Evolutionary conservation across 768 basidiomycete genomes (phyloP).

Genomic region (Rhizopogon vulgaris): DNA sequence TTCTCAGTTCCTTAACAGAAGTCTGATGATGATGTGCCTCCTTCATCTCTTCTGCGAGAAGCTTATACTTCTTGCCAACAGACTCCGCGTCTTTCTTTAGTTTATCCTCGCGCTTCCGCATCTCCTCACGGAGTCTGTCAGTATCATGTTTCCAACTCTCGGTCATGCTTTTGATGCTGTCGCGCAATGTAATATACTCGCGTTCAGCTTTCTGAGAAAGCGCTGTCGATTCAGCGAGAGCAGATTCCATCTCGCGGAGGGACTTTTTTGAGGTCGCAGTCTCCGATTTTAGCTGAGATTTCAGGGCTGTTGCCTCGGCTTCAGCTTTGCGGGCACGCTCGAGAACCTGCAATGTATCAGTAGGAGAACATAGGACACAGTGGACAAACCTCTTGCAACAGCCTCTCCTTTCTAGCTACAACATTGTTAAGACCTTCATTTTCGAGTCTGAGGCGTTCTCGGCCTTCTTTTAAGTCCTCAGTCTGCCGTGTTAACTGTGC

Average conservation of each 20-base stretch:
- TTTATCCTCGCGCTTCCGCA: slow-evolving; percentile 67
- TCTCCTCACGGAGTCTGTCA: slow-evolving; percentile 65
- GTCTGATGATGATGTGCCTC: slow-evolving; percentile 38
- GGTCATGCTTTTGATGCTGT: slow-evolving; percentile 66
- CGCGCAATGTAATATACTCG: slow-evolving; percentile 75
- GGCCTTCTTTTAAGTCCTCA: slow-evolving; percentile 83
- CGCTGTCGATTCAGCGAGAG: slow-evolving; percentile 68
- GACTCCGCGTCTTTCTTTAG: slow-evolving; percentile 62
- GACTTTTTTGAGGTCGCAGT: slow-evolving; percentile 67
- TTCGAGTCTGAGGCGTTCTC: slow-evolving; percentile 76
- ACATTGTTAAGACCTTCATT: slow-evolving; percentile 88
- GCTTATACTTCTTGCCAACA: slow-evolving; percentile 62
- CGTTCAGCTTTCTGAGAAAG: slow-evolving; percentile 76
- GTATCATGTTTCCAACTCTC: slow-evolving; percentile 73
- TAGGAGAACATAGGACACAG: neutral
- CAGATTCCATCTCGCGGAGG: slow-evolving; percentile 73
- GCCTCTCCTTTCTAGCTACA: slow-evolving; percentile 78
- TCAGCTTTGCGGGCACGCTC: slow-evolving; percentile 86
- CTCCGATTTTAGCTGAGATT: slow-evolving; percentile 68
- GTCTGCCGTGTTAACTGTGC: slow-evolving; percentile 80
- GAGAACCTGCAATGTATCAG: slow-evolving; percentile 43
- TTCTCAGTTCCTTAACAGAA: slow-evolving; percentile 43
- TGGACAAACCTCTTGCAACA: slow-evolving; percentile 70
- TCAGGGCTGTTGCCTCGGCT: slow-evolving; percentile 61
- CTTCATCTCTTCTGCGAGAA: slow-evolving; percentile 58